Evolutionary conservation across 208 protist species (phyloP).

Genomic region (Strigomonas oncopelti): DNA sequence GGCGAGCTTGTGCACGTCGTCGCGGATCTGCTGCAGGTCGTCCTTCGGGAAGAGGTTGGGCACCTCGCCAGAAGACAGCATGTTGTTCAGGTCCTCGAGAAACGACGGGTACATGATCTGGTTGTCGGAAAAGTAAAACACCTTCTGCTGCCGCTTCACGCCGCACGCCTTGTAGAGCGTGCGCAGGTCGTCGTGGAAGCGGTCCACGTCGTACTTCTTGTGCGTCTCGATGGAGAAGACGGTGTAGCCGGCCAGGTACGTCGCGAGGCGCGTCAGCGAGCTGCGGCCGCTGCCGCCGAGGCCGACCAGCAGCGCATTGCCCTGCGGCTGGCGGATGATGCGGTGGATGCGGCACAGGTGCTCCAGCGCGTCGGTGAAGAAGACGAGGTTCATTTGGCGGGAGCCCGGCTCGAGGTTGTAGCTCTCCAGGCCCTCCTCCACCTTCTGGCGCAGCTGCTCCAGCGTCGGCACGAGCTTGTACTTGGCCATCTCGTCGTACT

Average conservation of each 20-base stretch:
- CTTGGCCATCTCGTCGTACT: constrained; percentile 90
- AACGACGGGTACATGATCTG: constrained; percentile 96
- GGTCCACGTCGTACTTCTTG: constrained; percentile 92
- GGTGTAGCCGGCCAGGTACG: constrained; percentile 93
- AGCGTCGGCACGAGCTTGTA: constrained; percentile 94
- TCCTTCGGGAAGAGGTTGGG: constrained; percentile 97
- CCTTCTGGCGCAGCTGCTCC: constrained; percentile 80
- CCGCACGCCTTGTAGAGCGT: constrained; percentile 94
- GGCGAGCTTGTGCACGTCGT: constrained; percentile 90
- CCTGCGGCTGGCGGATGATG: constrained; percentile 95
- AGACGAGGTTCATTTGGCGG: constrained; percentile 94
- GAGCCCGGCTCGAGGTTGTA: constrained; percentile 91
- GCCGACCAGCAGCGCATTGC: constrained; percentile 97
- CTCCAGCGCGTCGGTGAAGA: constrained; percentile 98
- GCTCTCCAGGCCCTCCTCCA: constrained; percentile 93
- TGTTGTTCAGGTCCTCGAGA: constrained; percentile 98
- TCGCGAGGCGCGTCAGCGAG: constrained; percentile 94
- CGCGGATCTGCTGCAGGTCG: constrained; percentile 91
- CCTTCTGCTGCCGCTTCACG: constrained; percentile 90
- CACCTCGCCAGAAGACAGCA: constrained; percentile 97
- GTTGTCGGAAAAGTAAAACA: constrained; percentile 98
- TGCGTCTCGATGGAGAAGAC: constrained; percentile 97
- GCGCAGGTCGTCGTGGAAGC: constrained; percentile 97
- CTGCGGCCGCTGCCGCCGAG: constrained; percentile 97
- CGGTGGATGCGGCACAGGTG: constrained; percentile 97